Conservation (phyloP, 805 yeast species). For the Lachancea waltii region DNA sequence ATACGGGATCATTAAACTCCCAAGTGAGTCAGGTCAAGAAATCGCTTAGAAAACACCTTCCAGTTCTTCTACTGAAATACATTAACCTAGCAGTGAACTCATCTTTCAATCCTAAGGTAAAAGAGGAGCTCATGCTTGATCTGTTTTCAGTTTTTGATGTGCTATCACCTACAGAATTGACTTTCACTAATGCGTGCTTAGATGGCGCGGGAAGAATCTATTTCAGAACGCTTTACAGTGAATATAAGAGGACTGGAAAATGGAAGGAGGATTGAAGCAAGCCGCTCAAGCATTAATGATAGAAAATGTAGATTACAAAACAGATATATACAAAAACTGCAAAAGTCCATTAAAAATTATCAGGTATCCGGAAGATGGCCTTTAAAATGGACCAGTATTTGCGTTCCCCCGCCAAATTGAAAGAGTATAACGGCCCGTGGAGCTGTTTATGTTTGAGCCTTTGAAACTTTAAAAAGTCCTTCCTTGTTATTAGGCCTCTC, state of each 20-base stretch:
- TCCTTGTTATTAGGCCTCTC: conserved; percentile 75
- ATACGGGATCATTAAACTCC: conserved; percentile 42
- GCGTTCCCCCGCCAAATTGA: conserved; percentile 21
- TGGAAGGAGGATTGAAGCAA: conserved; percentile 60
- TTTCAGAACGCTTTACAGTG: conserved; percentile 60
- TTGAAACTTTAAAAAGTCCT: conserved; percentile 70
- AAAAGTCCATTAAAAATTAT: too few species aligned
- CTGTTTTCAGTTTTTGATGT: conserved; percentile 62
- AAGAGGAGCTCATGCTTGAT: conserved; percentile 47
- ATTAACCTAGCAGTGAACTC: conserved; percentile 45
- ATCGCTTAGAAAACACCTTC: conserved; percentile 57
- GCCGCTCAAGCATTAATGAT: not conserved
- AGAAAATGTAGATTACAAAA: not conserved
- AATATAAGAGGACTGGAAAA: conserved; percentile 70
- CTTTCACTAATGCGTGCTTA: conserved; percentile 52
- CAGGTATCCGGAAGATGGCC: conserved; percentile 4
- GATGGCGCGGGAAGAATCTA: conserved; percentile 65
- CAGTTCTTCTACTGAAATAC: conserved; percentile 53
- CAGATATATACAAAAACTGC: not conserved
- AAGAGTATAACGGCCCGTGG: conserved; percentile 25
- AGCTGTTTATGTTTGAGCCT: conserved; percentile 26
- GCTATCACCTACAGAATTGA: conserved; percentile 60
- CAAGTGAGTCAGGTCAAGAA: conserved; percentile 49
- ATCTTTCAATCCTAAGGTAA: conserved; percentile 42
- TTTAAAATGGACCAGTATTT: conserved; percentile 20